phyloP scores from a whole-genome alignment of 148 eudicot genomes.

The Dianthus caryophyllus region DNA sequence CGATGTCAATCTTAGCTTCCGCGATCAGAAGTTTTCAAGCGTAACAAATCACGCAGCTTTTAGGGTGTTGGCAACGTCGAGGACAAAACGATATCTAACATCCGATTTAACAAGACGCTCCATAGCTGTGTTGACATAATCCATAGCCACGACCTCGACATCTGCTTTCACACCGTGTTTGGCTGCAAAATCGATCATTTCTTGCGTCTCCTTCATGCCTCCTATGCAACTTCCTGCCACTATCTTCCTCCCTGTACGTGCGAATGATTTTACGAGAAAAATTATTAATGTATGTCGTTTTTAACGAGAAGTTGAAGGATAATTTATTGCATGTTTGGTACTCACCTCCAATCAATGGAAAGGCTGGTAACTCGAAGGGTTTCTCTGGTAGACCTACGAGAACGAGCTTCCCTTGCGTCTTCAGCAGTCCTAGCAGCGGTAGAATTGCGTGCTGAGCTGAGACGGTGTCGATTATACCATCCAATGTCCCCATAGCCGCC shows the following conservation, averaged over 20 bases:
- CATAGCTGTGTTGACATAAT: slow-evolving; percentile 20
- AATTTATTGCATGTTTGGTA: not conserved
- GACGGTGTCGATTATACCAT: slow-evolving; percentile 36
- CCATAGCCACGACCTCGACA: slow-evolving; percentile 14
- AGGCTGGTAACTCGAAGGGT: slow-evolving; percentile 29
- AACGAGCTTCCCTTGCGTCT: slow-evolving; percentile 34
- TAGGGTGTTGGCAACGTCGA: slow-evolving; percentile 30
- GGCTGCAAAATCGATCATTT: slow-evolving; percentile 28
- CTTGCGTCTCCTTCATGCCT: slow-evolving; percentile 26
- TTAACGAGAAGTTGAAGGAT: not conserved
- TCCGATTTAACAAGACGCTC: slow-evolving; percentile 14
- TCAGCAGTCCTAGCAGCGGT: slow-evolving; percentile 35
- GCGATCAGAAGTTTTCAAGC: not conserved
- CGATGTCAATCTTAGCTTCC: no score
- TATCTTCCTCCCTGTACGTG: slow-evolving; percentile 13
- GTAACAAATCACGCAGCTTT: slow-evolving; percentile 3
- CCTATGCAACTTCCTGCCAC: slow-evolving; percentile 15
- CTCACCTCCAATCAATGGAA: slow-evolving; percentile 29
- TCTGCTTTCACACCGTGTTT: slow-evolving; percentile 14
- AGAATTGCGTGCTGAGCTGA: slow-evolving; percentile 30
- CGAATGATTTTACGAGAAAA: not conserved
- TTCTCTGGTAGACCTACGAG: slow-evolving; percentile 34
- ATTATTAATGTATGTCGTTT: not conserved
- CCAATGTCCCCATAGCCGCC: slow-evolving; percentile 41
- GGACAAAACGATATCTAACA: slow-evolving; percentile 15